Percentiles rank a stretch among this genome's conserved stretches.
Conservation (phyloP, 129 eudicot species). For the Calendula officinalis region DNA sequence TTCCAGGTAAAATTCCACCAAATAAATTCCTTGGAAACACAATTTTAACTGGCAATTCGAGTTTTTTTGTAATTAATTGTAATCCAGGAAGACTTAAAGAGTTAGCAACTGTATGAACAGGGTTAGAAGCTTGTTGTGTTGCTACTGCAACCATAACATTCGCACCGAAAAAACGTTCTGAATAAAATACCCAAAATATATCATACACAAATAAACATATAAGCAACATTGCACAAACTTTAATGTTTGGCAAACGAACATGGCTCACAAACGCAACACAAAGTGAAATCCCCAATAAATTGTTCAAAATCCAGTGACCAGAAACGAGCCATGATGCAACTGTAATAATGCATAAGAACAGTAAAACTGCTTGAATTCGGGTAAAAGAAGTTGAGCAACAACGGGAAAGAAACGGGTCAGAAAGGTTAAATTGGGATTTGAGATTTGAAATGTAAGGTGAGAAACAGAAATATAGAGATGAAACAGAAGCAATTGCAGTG, state of each 20-base stretch:
- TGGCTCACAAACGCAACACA: constrained; percentile 98
- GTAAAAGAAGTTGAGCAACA: constrained; percentile 86
- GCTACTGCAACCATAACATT: constrained; percentile 99
- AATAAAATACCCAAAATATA: constrained; percentile 93
- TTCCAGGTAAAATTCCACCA: constrained; percentile 79
- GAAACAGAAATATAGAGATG: constrained; percentile 72
- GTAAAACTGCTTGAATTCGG: constrained; percentile 58
- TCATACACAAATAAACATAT: constrained; percentile 79
- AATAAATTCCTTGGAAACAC: constrained; percentile 89
- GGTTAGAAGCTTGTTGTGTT: constrained; percentile 95
- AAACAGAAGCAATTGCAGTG: constrained; percentile 72
- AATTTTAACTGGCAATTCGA: constrained; percentile 96
- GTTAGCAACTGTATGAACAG: constrained; percentile 88
- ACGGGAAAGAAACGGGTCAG: constrained; percentile 71
- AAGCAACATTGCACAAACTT: constrained; percentile 92
- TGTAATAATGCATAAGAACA: constrained; percentile 44
- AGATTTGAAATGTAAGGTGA: constrained; percentile 60
- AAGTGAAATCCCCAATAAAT: constrained; percentile 88
- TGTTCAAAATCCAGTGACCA: constrained; percentile 90
- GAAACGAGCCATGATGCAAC: constrained; percentile 87
- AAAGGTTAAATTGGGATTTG: constrained; percentile 59
- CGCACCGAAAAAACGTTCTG: constrained; percentile 87
- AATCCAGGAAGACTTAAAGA: constrained; percentile 94
- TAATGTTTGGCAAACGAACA: constrained; percentile 94
- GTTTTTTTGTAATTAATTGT: constrained; percentile 77